phyloP scores from a whole-genome alignment of 176 grass and related monocot species.

The Triticum monococcum region DNA sequence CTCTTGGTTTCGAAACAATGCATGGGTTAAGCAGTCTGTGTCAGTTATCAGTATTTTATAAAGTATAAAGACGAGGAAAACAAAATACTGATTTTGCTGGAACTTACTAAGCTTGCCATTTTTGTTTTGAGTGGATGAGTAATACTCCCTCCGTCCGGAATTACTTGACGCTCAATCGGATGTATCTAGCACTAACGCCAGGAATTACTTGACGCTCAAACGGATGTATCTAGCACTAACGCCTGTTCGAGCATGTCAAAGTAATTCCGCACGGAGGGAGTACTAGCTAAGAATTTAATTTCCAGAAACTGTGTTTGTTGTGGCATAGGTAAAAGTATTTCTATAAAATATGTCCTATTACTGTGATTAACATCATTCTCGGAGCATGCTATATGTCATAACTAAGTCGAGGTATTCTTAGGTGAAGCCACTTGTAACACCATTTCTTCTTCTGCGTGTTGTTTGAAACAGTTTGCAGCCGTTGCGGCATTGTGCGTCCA shows the following conservation, averaged over 20 bases:
- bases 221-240: no score
- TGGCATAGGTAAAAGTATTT: not conserved
- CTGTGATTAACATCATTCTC: not conserved
- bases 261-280: no score
- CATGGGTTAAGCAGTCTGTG: not conserved
- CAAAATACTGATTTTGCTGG: not conserved
- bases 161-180: no score
- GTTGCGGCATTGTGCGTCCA: slow-evolving; percentile 78
- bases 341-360: not conserved
- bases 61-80: not conserved
- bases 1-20: not conserved
- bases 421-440: not conserved
- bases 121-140: not conserved
- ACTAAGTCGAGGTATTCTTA: not conserved
- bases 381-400: not conserved
- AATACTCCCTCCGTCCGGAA: no score
- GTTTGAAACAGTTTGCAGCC: slow-evolving; percentile 64
- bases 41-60: slow-evolving; percentile 8
- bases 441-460: slow-evolving; percentile 14
- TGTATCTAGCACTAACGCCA: no score
- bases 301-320: not conserved
- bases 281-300: not conserved
- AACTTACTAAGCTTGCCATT: not conserved
- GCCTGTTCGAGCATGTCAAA: no score
- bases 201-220: no score